phyloP scores from a whole-genome alignment of 2,329 filamentous ascomycete species.

The Cadophora sp. region DNA sequence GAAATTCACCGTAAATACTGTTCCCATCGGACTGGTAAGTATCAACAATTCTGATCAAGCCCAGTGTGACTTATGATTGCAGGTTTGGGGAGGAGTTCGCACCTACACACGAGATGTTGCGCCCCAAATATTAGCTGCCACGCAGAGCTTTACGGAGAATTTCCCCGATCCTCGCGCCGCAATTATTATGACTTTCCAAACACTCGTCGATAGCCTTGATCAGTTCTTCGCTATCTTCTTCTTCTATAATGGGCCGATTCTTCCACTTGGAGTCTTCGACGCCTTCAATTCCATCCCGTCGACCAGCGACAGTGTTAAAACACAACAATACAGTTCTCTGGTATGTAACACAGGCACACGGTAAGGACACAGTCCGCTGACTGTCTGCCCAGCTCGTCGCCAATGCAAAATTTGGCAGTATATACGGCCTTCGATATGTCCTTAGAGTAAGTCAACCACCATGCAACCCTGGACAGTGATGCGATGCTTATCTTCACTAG shows the following conservation, averaged over 20 bases:
- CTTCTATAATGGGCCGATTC: conserved; percentile 45
- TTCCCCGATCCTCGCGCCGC: conserved; percentile 50
- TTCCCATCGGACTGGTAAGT: conserved; percentile 42
- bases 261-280: conserved; percentile 41
- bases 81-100: conserved; percentile 49
- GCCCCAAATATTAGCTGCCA: conserved; percentile 51
- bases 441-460: conserved; percentile 27
- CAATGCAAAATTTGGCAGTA: conserved; percentile 28
- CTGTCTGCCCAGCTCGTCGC: conserved; percentile 23
- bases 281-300: conserved; percentile 32
- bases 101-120: conserved; percentile 43
- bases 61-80: neutral
- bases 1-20: conserved; percentile 43
- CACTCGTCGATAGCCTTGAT: conserved; percentile 31
- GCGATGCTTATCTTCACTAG: conserved; percentile 13
- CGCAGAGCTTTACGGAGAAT: conserved; percentile 62
- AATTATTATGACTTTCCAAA: conserved; percentile 41
- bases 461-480: neutral
- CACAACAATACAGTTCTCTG: conserved; percentile 45
- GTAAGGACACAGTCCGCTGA: neutral
- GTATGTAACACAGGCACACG: conserved; percentile 29
- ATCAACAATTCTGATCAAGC: too few species aligned
- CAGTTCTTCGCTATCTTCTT: conserved; percentile 43
- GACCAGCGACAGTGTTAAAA: conserved; percentile 21
- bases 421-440: conserved; percentile 32